Evolutionary conservation across 2,329 filamentous ascomycete species (phyloP).

Genomic region (Pseudocercospora fijiensis): DNA sequence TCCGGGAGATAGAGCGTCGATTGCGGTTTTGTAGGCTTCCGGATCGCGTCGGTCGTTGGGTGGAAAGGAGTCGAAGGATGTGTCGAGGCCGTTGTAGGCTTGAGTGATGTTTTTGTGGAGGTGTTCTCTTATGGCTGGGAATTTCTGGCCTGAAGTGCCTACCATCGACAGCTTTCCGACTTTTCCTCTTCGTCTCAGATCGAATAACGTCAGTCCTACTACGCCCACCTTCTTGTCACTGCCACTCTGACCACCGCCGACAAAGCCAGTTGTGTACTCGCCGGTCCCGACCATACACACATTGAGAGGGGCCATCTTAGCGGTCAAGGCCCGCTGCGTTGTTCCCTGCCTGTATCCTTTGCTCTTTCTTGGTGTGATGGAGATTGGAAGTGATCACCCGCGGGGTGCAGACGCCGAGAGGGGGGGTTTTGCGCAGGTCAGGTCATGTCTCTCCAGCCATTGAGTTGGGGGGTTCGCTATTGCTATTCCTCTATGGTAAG

Average conservation of each 20-base stretch:
- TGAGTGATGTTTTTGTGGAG: slow-evolving; percentile 83
- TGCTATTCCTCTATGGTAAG: no score
- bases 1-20: slow-evolving; percentile 76
- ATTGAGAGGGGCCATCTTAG: slow-evolving; percentile 49
- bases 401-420: slow-evolving; percentile 11
- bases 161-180: slow-evolving; percentile 85
- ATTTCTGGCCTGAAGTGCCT: slow-evolving; percentile 84
- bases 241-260: slow-evolving; percentile 75
- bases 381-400: neutral
- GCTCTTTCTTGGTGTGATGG: neutral
- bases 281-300: slow-evolving; percentile 73
- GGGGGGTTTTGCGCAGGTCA: neutral
- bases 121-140: slow-evolving; percentile 86
- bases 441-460: neutral
- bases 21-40: slow-evolving; percentile 83
- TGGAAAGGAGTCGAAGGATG: slow-evolving; percentile 79
- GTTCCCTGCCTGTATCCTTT: neutral
- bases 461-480: no score
- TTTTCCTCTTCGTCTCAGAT: slow-evolving; percentile 83
- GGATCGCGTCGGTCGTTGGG: slow-evolving; percentile 71
- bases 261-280: slow-evolving; percentile 95
- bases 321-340: neutral
- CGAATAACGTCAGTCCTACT: slow-evolving; percentile 84
- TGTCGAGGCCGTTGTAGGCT: slow-evolving; percentile 78
- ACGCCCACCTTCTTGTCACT: slow-evolving; percentile 97